Conservation (phyloP, 148 eudicot genomes). For the Rhododendron kiyosumense region DNA sequence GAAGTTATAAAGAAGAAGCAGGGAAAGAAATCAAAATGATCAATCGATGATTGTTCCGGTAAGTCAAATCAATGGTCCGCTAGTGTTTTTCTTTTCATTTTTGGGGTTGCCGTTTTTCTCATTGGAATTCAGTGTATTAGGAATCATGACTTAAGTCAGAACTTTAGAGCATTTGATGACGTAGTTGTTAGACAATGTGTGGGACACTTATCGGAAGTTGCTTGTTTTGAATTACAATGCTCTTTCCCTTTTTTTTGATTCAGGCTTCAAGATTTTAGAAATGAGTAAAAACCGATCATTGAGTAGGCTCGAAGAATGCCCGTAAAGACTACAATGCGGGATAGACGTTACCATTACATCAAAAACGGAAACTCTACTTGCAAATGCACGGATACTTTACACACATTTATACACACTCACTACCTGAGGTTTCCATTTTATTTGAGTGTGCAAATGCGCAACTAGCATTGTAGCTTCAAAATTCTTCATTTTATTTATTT, state of each 20-base stretch:
- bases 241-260: neutral
- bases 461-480: no score
- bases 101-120: neutral
- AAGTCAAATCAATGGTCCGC: neutral
- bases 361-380: no score
- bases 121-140: neutral
- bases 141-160: neutral
- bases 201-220: neutral
- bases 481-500: no score
- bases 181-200: neutral
- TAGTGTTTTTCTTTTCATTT: neutral
- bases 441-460: no score
- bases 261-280: neutral
- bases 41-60: neutral
- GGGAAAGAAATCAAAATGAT: conserved; percentile 59
- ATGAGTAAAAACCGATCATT: no score
- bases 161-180: neutral
- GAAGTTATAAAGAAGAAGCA: conserved; percentile 66
- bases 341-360: no score
- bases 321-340: neutral
- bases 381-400: no score
- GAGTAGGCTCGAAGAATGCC: neutral
- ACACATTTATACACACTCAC: no score
- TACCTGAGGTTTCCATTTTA: no score
- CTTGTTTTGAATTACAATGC: neutral